Percentiles rank a stretch among this genome's conserved stretches.
Conservation (phyloP, 2,329 filamentous ascomycete species). For the Ciborinia camelliae region DNA sequence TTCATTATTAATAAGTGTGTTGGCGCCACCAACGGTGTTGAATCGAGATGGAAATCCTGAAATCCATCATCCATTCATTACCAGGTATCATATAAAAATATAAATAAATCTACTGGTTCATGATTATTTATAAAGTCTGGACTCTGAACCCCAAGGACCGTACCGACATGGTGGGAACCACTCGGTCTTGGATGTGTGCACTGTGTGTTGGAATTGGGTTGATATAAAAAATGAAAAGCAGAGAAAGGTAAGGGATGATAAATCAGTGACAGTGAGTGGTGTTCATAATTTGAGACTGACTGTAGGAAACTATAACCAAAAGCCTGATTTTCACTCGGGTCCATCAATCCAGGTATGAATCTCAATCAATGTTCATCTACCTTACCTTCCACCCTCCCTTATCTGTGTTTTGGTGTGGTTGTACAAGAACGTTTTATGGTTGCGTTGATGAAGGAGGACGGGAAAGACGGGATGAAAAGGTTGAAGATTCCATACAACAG, state of each 20-base stretch:
- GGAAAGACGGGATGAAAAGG: not conserved
- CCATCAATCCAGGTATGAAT: not conserved
- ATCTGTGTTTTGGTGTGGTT: constrained; percentile 1
- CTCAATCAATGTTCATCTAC: not conserved
- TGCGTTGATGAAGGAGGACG: not conserved
- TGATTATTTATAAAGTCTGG: no score
- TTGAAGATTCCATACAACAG: not conserved
- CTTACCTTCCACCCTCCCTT: no score
- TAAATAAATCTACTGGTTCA: no score
- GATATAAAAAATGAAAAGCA: no score
- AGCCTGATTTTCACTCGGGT: not conserved
- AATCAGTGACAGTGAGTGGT: no score
- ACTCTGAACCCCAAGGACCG: no score
- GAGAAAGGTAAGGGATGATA: no score
- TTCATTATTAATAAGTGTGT: not conserved
- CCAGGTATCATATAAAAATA: no score
- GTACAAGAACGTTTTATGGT: not conserved
- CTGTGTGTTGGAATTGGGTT: no score
- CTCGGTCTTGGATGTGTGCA: not conserved
- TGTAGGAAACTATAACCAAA: no score
- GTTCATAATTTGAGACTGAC: no score
- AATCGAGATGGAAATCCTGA: constrained; percentile 4
- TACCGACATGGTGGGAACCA: constrained; percentile 11
- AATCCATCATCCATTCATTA: no score
- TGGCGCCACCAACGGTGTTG: not conserved